Evolutionary conservation across 768 basidiomycete species (phyloP).

Genomic region (Suillus decipiens): DNA sequence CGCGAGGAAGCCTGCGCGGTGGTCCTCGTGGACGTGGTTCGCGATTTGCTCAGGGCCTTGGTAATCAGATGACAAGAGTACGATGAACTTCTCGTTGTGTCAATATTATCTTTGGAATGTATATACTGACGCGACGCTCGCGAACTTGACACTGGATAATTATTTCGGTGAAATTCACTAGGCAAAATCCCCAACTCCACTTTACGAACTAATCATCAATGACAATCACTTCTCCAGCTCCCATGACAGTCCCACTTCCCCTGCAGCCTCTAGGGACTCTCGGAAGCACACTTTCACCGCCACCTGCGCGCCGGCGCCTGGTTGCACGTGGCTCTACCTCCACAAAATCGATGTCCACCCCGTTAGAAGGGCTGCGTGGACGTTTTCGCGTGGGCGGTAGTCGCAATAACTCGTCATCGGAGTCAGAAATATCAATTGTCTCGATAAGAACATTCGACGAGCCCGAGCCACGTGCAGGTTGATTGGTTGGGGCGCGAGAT

Average conservation of each 20-base stretch:
- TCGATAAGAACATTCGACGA: conserved; percentile 13
- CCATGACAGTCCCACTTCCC: conserved; percentile 17
- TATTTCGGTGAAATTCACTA: no score
- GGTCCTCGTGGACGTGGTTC: conserved; percentile 72
- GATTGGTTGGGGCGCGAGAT: conserved; percentile 24
- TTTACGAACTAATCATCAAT: conserved; percentile 38
- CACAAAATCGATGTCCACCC: conserved; percentile 32
- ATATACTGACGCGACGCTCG: background rate
- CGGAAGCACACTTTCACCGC: conserved; percentile 15
- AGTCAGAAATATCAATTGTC: conserved; percentile 34
- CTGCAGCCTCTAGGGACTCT: background rate
- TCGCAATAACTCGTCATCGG: conserved; percentile 28
- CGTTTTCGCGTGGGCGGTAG: conserved; percentile 30
- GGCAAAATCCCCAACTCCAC: no score
- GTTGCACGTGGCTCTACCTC: conserved; percentile 30
- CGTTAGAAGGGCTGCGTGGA: conserved; percentile 27
- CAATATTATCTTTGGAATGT: background rate
- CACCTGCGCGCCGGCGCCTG: conserved; percentile 24
- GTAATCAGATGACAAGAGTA: conserved; percentile 67
- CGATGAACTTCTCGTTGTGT: background rate
- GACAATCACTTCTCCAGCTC: conserved; percentile 44
- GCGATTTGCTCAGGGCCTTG: conserved; percentile 82
- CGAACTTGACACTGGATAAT: background rate
- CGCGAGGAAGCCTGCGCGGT: conserved; percentile 49
- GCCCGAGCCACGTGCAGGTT: conserved; percentile 16